These are phyloP conservation scores for Trichophyton benhamiae DNA, from an alignment of 2,329 filamentous ascomycete genomes.

Conservation along the genomic window DNA sequence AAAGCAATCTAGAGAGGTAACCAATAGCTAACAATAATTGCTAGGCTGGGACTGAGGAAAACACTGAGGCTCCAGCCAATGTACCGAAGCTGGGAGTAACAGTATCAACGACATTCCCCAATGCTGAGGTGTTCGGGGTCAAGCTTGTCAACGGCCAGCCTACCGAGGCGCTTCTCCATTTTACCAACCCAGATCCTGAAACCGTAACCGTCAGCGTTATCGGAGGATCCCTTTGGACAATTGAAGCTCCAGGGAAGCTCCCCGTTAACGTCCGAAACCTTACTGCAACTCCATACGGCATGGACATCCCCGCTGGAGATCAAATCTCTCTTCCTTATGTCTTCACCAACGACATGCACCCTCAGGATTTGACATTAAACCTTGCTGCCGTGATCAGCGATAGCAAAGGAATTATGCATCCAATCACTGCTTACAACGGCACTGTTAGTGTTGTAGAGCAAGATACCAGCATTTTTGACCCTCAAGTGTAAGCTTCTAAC, in stretches of 20 bases:
- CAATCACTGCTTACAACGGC: conserved; percentile 67
- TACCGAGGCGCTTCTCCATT: conserved; percentile 67
- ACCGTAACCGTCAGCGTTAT: conserved; percentile 66
- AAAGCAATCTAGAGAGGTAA: background rate
- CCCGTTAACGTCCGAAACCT: conserved; percentile 68
- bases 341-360: conserved; percentile 84
- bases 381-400: conserved; percentile 63
- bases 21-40: conserved; percentile 17
- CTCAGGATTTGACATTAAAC: conserved; percentile 72
- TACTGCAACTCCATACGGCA: conserved; percentile 60
- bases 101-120: conserved; percentile 48
- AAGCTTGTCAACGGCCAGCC: conserved; percentile 89
- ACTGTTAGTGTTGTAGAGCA: conserved; percentile 80
- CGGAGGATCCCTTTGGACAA: conserved; percentile 57
- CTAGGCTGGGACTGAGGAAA: conserved; percentile 46
- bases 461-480: conserved; percentile 82
- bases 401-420: conserved; percentile 56
- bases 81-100: conserved; percentile 46
- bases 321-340: conserved; percentile 66
- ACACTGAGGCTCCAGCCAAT: conserved; percentile 51
- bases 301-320: conserved; percentile 62
- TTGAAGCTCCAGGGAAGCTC: conserved; percentile 42
- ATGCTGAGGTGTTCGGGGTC: conserved; percentile 75
- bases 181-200: conserved; percentile 70
- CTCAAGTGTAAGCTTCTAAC: conserved; percentile 63